Evolutionary conservation across 768 basidiomycete genomes (phyloP), one percentile per base, ranked within the genome.

Genomic region (Tulasnella calospora): DNA sequence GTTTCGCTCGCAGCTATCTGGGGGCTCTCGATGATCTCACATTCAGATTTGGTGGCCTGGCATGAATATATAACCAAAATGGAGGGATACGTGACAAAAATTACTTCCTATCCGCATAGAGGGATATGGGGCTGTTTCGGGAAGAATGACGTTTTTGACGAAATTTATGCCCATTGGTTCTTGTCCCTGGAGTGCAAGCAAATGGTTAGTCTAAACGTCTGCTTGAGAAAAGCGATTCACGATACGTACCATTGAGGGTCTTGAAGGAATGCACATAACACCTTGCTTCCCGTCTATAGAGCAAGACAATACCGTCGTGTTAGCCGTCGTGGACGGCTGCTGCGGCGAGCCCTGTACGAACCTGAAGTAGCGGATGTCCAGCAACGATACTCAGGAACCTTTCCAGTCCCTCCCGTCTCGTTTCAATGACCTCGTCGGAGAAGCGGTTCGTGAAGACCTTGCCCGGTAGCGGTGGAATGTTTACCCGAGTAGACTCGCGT

Each of bases 371-470:
- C 10, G 98, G 98, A 84, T 99, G 98, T 0, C 98, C 98, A 2
- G 98, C 98, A 71, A 99, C 97, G 80, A 99, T 90, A 81, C 94
- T 95, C 82, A 99, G 84, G 86, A 99, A 99, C 40, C 97, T 87
- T 86, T 99, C 97, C 33, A 99, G 85, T 0, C 97, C 97, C 83
- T 99, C 96, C 81, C 97, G 87, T 79, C 98, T 86, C 77, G 88
- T 87, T 85, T 99, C 97, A 79, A 99, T 98, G 69, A 98, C 93
- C 84, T 99, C 98, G 82, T 99, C 97, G 21, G 95, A 96, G 86
- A 99, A 99, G 51, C 98, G 88, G 83, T 98, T 98, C 41, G 96
- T 98, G 86, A 99, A 99, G 55, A 99, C 94, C 85, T 99, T 99
- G 76, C 98, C 98, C 1, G 98, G 97, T 44, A 99, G 90, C 23